Evolutionary conservation across 1,139 yeast genomes (phyloP), one percentile per base, ranked within the genome.

Genomic region (Debaryomycetaceae sp.): DNA sequence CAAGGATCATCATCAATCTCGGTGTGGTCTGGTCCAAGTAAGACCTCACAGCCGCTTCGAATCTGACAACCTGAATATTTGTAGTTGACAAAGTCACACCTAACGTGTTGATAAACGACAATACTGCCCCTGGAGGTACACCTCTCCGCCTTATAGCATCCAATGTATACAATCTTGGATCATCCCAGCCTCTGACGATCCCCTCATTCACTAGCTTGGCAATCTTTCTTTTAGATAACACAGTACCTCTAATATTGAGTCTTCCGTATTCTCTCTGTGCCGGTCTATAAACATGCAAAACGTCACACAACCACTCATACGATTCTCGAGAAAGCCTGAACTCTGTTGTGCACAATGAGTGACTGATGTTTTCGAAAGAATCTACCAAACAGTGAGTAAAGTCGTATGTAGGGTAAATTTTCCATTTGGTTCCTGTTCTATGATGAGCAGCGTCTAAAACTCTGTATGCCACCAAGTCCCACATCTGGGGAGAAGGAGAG

Each of bases 401-500:
- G 65, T 95, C 99, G 64, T 95, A 95, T 17, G 99, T 95, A 51
- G 99, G 99, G 62, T 95, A 95, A 49, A 95, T 91, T 68, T 86
- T 89, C 99, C 99, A 95, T 66, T 87, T 87, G 62, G 81, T 84
- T 45, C 98, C 99, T 13, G 99, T 93, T 69, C 99, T 84, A 66
- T 93, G 96, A 68, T 95, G 99, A 27, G 89, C 81, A 23, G 96
- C 91, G 57, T 91, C 77, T 57, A 95, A 75, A 6, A 95, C 97
- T 66, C 99, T 82, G 71, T 95, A 95, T n/a, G 99, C 99, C 48
- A 93, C 95, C 55, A 93, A 79, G 68, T 95, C 99, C 99, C 99
- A 95, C 99, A 95, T 95, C 71, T 93, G 99, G 20, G 99, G 99
- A 54, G 89, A 87, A 53, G 97, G 96, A 35, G 95, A 87, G n/a